These are phyloP conservation scores for Colletotrichum sp. DNA, from an alignment of 2,329 filamentous ascomycete species.

Conservation along the genomic window DNA sequence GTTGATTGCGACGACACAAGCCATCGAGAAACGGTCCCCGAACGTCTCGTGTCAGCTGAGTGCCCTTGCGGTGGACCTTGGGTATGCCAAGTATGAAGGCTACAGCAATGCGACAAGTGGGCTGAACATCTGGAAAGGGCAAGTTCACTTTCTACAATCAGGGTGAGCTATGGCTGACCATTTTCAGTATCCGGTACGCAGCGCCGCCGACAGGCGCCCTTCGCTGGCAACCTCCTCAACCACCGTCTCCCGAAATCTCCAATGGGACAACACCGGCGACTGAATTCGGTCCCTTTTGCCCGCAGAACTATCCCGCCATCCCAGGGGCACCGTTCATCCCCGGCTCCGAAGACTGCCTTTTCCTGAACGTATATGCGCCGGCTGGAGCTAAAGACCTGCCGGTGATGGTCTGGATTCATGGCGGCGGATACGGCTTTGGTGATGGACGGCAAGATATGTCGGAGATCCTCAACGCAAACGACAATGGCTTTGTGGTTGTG, in stretches of 20 bases:
- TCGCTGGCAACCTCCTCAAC: slow-evolving; percentile 46
- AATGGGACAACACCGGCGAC: slow-evolving; percentile 32
- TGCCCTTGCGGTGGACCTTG: slow-evolving; percentile 40
- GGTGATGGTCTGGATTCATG: slow-evolving; percentile 53
- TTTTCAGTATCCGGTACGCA: slow-evolving; percentile 47
- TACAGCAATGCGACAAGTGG: slow-evolving; percentile 36
- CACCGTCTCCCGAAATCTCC: slow-evolving; percentile 25
- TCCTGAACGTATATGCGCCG: slow-evolving; percentile 50
- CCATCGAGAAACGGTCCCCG: not conserved
- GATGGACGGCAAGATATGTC: slow-evolving; percentile 24
- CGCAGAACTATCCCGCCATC: slow-evolving; percentile 32
- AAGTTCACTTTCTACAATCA: not conserved
- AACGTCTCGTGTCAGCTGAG: not conserved
- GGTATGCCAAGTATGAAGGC: slow-evolving; percentile 50
- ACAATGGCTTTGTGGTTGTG: slow-evolving; percentile 39
- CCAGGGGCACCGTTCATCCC: slow-evolving; percentile 26
- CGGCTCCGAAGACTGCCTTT: slow-evolving; percentile 48
- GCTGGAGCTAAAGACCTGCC: slow-evolving; percentile 41
- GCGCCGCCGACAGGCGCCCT: slow-evolving; percentile 45
- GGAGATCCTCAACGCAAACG: slow-evolving; percentile 27
- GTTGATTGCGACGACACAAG: not conserved
- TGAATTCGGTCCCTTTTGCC: slow-evolving; percentile 35
- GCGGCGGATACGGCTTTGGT: slow-evolving; percentile 42
- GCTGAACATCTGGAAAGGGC: slow-evolving; percentile 52
- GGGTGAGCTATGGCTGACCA: not conserved